phyloP scores from a whole-genome alignment of 495 filamentous ascomycete genomes.

The Annulohypoxylon nitens region DNA sequence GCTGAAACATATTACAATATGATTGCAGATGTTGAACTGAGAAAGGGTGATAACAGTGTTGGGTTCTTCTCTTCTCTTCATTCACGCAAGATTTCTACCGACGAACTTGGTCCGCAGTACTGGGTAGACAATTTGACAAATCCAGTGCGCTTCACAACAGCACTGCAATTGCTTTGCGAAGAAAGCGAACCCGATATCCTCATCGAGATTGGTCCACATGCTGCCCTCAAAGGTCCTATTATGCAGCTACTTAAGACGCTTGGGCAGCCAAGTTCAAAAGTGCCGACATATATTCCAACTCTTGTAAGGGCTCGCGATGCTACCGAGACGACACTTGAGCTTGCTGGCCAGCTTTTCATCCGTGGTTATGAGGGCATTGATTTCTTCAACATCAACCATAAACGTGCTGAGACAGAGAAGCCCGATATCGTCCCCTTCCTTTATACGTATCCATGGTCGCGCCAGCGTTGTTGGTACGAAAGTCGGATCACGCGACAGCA shows the following conservation, averaged over 20 bases:
- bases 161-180: slow-evolving; percentile 49
- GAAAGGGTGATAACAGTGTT: slow-evolving; percentile 50
- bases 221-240: slow-evolving; percentile 69
- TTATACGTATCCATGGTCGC: slow-evolving; percentile 66
- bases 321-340: slow-evolving; percentile 53
- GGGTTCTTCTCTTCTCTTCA: slow-evolving; percentile 58
- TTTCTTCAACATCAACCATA: slow-evolving; percentile 55
- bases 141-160: slow-evolving; percentile 57
- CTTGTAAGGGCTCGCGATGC: slow-evolving; percentile 56
- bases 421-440: slow-evolving; percentile 61
- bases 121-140: slow-evolving; percentile 61
- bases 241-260: slow-evolving; percentile 65
- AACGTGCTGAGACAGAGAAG: slow-evolving; percentile 50
- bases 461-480: slow-evolving; percentile 63
- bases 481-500: slow-evolving; percentile 60
- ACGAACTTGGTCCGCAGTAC: slow-evolving; percentile 59
- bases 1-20: slow-evolving; percentile 56
- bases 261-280: slow-evolving; percentile 52
- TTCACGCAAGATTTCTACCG: slow-evolving; percentile 48
- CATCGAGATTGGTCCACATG: slow-evolving; percentile 74
- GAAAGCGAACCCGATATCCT: slow-evolving; percentile 59
- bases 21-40: slow-evolving; percentile 50
- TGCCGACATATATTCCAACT: slow-evolving; percentile 54
- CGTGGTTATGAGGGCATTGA: slow-evolving; percentile 56
- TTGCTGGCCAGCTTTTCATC: slow-evolving; percentile 57